Evolutionary conservation across 106 monocot species (phyloP).

Genomic region (Acorus gramineus): DNA sequence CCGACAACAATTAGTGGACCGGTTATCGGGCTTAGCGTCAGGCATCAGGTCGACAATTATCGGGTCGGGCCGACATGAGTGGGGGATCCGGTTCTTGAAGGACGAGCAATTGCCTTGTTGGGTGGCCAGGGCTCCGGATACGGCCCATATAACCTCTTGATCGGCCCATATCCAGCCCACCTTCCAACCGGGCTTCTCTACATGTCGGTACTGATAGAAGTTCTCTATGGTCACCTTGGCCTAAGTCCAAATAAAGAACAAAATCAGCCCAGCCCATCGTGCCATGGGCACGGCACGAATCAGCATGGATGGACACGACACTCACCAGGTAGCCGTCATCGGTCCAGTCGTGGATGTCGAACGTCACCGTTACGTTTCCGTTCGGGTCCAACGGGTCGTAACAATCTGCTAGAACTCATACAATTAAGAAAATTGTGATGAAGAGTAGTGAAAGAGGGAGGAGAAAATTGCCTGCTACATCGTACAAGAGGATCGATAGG

Average conservation of each 20-base stretch:
- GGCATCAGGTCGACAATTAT: slow-evolving; percentile 2
- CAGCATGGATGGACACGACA: background rate
- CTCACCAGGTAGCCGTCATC: slow-evolving; percentile 15
- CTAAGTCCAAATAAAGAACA: background rate
- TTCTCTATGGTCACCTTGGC: slow-evolving; percentile 11
- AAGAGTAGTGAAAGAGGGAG: too few species aligned
- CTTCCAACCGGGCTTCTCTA: slow-evolving; percentile 14
- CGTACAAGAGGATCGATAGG: too few species aligned
- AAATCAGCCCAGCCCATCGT: background rate
- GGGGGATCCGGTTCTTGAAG: background rate
- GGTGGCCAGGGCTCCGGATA: slow-evolving; percentile 5
- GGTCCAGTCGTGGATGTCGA: background rate
- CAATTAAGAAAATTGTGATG: too few species aligned
- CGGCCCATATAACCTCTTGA: slow-evolving; percentile 11
- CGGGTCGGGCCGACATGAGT: slow-evolving; percentile 2
- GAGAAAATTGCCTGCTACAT: too few species aligned
- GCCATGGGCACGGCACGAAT: too few species aligned
- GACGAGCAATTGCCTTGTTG: slow-evolving; percentile 8
- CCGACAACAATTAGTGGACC: background rate
- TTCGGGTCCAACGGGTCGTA: slow-evolving; percentile 19
- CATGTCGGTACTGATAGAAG: slow-evolving; percentile 16
- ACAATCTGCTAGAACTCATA: slow-evolving; percentile 6
- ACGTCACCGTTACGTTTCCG: slow-evolving; percentile 14
- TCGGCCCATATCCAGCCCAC: slow-evolving; percentile 14
- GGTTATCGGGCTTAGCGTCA: background rate